These are phyloP conservation scores for Lophiotrema nucula DNA, from an alignment of 495 filamentous ascomycete species.

Conservation along the genomic window DNA sequence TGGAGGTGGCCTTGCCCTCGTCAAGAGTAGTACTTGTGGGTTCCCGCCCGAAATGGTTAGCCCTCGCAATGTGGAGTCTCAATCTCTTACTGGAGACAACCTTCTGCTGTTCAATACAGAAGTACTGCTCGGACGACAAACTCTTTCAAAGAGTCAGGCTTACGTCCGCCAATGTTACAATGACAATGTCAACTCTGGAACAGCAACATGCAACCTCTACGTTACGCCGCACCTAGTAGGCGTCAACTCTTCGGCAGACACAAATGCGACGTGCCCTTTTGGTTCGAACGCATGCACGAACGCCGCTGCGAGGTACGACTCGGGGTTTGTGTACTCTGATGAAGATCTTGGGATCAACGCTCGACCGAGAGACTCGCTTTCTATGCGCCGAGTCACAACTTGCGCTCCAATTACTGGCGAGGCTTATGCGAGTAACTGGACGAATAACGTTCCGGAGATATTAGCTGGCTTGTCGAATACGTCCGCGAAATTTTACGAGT, in stretches of 20 bases:
- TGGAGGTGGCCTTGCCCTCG: conserved; percentile 5
- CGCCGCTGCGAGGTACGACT: conserved; percentile 10
- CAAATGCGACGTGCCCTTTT: conserved; percentile 23
- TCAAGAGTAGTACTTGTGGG: conserved; percentile 9
- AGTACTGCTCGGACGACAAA: conserved; percentile 11
- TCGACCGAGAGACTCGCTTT: conserved; percentile 8
- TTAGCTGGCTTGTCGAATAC: conserved; percentile 1
- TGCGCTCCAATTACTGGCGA: conserved; percentile 21
- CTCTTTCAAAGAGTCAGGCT: conserved; percentile 9
- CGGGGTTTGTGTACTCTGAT: conserved; percentile 21
- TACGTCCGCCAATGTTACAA: conserved; percentile 25
- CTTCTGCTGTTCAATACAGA: conserved; percentile 14
- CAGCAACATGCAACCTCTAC: conserved; percentile 15
- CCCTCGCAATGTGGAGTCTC: background rate
- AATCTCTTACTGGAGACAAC: background rate
- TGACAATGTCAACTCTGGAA: background rate
- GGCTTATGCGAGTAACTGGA: conserved; percentile 20
- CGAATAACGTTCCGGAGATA: background rate
- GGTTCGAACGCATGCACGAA: conserved; percentile 2
- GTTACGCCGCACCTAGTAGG: conserved; percentile 11
- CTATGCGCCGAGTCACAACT: conserved; percentile 14
- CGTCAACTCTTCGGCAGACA: conserved; percentile 2
- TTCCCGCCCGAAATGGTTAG: conserved; percentile 8
- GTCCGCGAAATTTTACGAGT: conserved; percentile 15
- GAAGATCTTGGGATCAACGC: conserved; percentile 30